Evolutionary conservation across 2,329 filamentous ascomycete genomes (phyloP).

Genomic region (Fusarium heterosporum): DNA sequence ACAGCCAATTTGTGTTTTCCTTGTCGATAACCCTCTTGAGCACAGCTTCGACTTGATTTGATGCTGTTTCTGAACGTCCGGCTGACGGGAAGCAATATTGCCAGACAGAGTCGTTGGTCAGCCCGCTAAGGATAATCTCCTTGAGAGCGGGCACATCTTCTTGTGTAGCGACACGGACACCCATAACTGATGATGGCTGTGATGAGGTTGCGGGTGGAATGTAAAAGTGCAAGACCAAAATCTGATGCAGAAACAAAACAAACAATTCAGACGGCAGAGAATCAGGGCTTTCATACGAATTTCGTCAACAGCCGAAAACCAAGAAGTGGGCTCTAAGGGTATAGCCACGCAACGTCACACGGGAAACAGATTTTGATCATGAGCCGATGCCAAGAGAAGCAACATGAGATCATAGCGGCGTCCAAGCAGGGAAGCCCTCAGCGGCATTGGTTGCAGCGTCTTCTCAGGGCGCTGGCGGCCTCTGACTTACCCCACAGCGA

Average conservation of each 20-base stretch:
- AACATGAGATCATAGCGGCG: conserved; percentile 30
- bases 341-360: conserved; percentile 42
- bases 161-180: conserved; percentile 32
- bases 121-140: conserved; percentile 34
- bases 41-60: conserved; percentile 24
- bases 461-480: conserved; percentile 26
- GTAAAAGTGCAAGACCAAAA: neutral
- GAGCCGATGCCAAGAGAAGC: conserved; percentile 34
- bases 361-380: conserved; percentile 28
- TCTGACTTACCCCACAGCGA: conserved; percentile 19
- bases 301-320: conserved; percentile 8
- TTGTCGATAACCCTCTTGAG: conserved; percentile 22
- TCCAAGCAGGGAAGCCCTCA: neutral
- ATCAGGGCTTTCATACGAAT: conserved; percentile 13
- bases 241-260: neutral
- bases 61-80: conserved; percentile 7
- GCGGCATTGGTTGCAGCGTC: conserved; percentile 7
- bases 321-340: conserved; percentile 24
- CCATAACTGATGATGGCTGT: conserved; percentile 8
- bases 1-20: conserved; percentile 29
- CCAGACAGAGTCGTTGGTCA: conserved; percentile 33
- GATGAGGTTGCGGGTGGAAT: neutral
- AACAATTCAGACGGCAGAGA: neutral
- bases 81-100: conserved; percentile 30
- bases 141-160: conserved; percentile 33